phyloP scores from a whole-genome alignment of 768 basidiomycete genomes.

The Gyrodon lividus region DNA sequence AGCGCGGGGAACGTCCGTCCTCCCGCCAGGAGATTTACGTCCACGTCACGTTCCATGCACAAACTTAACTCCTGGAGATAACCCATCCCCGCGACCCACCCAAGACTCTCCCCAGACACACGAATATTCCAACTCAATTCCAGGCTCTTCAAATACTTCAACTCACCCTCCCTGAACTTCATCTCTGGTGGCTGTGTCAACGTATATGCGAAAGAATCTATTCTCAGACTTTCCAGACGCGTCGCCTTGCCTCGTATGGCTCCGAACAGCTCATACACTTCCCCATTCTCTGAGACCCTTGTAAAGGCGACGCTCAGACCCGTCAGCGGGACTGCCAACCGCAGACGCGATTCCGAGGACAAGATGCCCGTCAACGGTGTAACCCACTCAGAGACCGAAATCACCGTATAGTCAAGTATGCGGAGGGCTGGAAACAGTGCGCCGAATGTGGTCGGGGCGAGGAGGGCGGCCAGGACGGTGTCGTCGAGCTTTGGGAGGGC shows the following conservation, averaged over 20 bases:
- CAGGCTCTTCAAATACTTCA: constrained; percentile 23
- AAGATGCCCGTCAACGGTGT: constrained; percentile 19
- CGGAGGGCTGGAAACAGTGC: constrained; percentile 24
- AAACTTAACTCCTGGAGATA: constrained; percentile 25
- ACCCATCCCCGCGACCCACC: constrained; percentile 19
- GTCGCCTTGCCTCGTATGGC: constrained; percentile 22
- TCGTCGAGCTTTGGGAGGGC: constrained; percentile 25
- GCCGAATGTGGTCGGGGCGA: constrained; percentile 22
- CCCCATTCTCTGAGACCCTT: constrained; percentile 14
- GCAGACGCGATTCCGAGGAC: constrained; percentile 15
- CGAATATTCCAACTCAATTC: constrained; percentile 25
- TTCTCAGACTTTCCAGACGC: constrained; percentile 16
- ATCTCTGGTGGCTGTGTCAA: constrained; percentile 12
- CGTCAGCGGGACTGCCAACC: constrained; percentile 10
- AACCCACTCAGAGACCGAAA: constrained; percentile 22
- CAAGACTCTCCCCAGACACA: constrained; percentile 22
- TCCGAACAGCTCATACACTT: constrained; percentile 23
- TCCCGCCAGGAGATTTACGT: constrained; percentile 8
- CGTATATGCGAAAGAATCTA: constrained; percentile 23
- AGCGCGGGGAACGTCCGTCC: constrained; percentile 22
- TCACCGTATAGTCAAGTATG: constrained; percentile 26
- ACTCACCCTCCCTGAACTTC: constrained; percentile 13
- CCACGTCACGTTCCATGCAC: constrained; percentile 18
- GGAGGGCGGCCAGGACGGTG: constrained; percentile 17
- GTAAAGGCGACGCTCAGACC: constrained; percentile 25